phyloP scores from a whole-genome alignment of 352 stramenopile genomes.

The Phytophthora aleatoria region DNA sequence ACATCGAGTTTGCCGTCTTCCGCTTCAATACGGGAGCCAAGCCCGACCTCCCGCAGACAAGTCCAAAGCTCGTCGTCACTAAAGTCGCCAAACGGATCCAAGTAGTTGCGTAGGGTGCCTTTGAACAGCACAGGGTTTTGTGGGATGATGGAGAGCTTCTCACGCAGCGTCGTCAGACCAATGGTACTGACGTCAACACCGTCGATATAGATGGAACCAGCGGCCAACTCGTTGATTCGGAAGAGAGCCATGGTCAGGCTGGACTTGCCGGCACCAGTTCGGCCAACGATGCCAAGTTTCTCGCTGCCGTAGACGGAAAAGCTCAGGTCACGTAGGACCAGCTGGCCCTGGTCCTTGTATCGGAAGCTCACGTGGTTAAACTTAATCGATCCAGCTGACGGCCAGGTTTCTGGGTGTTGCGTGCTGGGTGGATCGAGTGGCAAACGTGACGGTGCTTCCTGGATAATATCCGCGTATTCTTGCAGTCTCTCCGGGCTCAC shows the following conservation, averaged over 20 bases:
- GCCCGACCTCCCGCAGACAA: constrained; percentile 43
- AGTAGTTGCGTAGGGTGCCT: constrained; percentile 89
- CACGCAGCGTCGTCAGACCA: constrained; percentile 77
- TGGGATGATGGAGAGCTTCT: constrained; percentile 92
- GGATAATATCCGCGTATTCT: constrained; percentile 80
- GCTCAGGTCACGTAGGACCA: constrained; percentile 50
- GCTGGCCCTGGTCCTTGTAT: constrained; percentile 78
- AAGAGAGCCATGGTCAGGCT: constrained; percentile 90
- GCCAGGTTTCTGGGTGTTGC: constrained; percentile 64
- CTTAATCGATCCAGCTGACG: constrained; percentile 62
- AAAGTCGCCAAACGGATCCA: constrained; percentile 91
- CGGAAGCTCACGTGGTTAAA: constrained; percentile 89
- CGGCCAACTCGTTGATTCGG: constrained; percentile 84
- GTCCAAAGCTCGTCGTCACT: constrained; percentile 71
- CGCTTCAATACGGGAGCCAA: constrained; percentile 57
- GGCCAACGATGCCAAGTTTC: constrained; percentile 89
- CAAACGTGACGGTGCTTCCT: constrained; percentile 49
- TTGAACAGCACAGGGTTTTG: constrained; percentile 94
- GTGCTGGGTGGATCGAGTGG: constrained; percentile 39
- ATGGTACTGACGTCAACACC: constrained; percentile 82
- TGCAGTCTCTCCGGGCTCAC: constrained; percentile 90
- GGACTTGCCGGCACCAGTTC: constrained; percentile 89
- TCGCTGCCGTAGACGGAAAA: constrained; percentile 44
- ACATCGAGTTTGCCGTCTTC: constrained; percentile 62
- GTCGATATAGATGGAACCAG: constrained; percentile 88